Evolutionary conservation across 805 yeast genomes (phyloP).

Genomic region (Tetrapisispora phaffii): DNA sequence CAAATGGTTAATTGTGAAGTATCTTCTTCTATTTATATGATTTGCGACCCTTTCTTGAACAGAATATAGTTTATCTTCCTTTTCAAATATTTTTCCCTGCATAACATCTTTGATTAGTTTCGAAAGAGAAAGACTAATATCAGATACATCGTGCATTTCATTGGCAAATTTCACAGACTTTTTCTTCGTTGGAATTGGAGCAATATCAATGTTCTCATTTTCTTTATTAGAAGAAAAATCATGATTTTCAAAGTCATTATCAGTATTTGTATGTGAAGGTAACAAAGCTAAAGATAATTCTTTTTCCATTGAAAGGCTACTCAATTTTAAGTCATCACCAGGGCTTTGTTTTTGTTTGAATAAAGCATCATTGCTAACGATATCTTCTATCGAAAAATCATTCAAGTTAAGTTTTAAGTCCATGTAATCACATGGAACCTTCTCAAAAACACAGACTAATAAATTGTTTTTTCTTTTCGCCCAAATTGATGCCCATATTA

Average conservation of each 20-base stretch:
- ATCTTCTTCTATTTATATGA: conserved; percentile 47
- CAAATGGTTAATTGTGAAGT: conserved; percentile 47
- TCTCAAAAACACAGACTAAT: conserved; percentile 78
- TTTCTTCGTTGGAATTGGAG: conserved; percentile 6
- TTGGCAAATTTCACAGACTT: conserved; percentile 24
- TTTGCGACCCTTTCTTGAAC: conserved; percentile 33
- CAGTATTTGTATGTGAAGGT: background rate
- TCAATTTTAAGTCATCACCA: background rate
- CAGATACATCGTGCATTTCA: conserved; percentile 17
- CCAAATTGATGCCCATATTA: conserved; percentile 87
- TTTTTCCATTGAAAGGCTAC: background rate
- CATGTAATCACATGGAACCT: conserved; percentile 63
- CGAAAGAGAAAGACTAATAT: conserved; percentile 23
- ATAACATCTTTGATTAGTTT: conserved; percentile 22
- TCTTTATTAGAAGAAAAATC: background rate
- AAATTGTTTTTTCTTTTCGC: conserved; percentile 65
- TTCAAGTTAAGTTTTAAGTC: conserved; percentile 39
- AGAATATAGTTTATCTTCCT: conserved; percentile 24
- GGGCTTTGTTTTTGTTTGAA: conserved; percentile 54
- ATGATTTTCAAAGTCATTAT: background rate
- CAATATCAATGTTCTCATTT: background rate
- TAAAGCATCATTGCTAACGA: conserved; percentile 9
- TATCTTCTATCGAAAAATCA: conserved; percentile 21
- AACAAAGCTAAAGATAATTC: background rate
- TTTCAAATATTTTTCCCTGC: conserved; percentile 15